Evolutionary conservation across 495 filamentous ascomycete genomes (phyloP).

Genomic region (Peziza echinospora): DNA sequence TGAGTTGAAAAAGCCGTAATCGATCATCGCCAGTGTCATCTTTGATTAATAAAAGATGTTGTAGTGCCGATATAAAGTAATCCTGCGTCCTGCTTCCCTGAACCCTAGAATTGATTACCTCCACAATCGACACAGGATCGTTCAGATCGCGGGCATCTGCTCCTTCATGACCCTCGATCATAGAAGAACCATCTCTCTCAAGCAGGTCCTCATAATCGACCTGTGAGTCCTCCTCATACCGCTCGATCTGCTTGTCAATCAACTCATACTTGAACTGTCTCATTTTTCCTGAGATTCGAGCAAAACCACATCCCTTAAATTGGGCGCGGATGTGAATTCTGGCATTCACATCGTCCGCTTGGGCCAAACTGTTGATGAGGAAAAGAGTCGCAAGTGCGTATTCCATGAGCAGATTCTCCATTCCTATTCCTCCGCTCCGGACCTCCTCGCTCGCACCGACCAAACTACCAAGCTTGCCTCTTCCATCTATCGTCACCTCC

Average conservation of each 20-base stretch:
- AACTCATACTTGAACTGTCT: constrained; percentile 95
- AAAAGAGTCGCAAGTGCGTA: constrained; percentile 91
- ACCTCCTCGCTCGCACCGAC: constrained; percentile 95
- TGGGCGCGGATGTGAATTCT: constrained; percentile 88
- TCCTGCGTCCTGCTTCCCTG: constrained; percentile 68
- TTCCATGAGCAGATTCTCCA: constrained; percentile 98
- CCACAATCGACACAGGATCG: constrained; percentile 79
- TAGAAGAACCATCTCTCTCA: constrained; percentile 72
- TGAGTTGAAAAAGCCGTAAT: constrained; percentile 89
- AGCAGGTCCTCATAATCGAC: constrained; percentile 97
- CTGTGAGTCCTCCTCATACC: constrained; percentile 78
- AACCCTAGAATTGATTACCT: constrained; percentile 76
- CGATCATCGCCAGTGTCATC: constrained; percentile 87
- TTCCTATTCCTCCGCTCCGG: constrained; percentile 88
- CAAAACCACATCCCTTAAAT: constrained; percentile 89
- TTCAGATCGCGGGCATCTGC: constrained; percentile 88
- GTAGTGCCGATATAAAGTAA: constrained; percentile 87
- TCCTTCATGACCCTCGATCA: constrained; percentile 73
- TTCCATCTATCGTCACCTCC: constrained; percentile 88
- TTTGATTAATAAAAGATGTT: constrained; percentile 82
- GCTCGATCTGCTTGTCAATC: constrained; percentile 94
- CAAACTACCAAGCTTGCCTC: constrained; percentile 94
- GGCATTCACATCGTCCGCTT: constrained; percentile 78
- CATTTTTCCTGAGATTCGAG: constrained; percentile 88
- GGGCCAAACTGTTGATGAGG: constrained; percentile 89